Evolutionary conservation across 2,329 filamentous ascomycete genomes (phyloP), one percentile per base, ranked within the genome.

Genomic region (Colletotrichum tropicale): DNA sequence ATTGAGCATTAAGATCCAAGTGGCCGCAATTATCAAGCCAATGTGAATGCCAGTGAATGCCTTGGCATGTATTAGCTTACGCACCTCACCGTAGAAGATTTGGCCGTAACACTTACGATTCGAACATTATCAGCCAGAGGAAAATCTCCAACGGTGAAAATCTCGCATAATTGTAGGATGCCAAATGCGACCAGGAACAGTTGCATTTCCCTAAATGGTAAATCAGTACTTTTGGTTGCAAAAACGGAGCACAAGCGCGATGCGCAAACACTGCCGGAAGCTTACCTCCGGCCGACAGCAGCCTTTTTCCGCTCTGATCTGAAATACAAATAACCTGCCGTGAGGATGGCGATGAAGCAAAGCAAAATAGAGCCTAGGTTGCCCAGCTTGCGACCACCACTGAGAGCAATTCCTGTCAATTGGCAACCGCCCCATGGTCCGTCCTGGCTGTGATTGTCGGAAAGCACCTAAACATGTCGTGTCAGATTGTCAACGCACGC

Each of bases 341-440:
- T 86, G 26, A 91, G 81, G 79, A 99, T 96, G 55, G 96, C 95
- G 78, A 98, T 84, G 77, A 89, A 95, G 77, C 92, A 94, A 55
- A 98, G 84, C 61, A 99, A 79, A 82, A 99, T 98, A 9, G 96
- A 98, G n/a, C 97, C 97, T 79, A 99, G 84, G 82, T 99, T 99
- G 43, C 93, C 94, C 52, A 99, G 87, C 80, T 94, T 86, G 78
- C 90, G 88, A 70, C 87, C 91, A 80, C 89, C 88, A 78, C 92
- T 91, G 78, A 98, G 86, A 10, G 90, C 81, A 79, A 98, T 97
- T 78, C 96, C 96, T 32, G 80, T 90, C 79, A 98, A 87, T 74
- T 92, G 85, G 84, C 96, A 98, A 78, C 94, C 94, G 76, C 88
- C 91, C 91, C 92, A 88, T 76, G 84, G 81, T 83, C 93, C 86